These are phyloP conservation scores for Dichotomopilus funicola DNA, from an alignment of 2,329 filamentous ascomycete species.

Conservation along the genomic window DNA sequence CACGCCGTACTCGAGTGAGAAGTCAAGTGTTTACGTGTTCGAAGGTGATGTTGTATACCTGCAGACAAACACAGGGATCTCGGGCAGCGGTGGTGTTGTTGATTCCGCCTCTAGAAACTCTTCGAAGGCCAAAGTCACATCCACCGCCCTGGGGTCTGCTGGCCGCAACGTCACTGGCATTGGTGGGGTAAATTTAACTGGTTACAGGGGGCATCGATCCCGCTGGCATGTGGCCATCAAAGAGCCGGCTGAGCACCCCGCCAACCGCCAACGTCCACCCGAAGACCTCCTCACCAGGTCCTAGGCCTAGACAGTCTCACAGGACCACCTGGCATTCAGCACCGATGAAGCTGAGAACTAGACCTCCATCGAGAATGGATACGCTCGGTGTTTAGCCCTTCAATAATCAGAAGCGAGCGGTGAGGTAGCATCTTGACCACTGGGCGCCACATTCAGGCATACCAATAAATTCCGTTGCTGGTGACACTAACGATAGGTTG, in stretches of 20 bases:
- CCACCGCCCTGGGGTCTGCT: slow-evolving; percentile 1
- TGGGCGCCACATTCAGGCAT: slow-evolving; percentile 9
- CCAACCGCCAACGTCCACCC: too few species aligned
- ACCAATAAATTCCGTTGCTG: not conserved
- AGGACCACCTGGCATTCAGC: too few species aligned
- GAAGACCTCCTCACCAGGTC: too few species aligned
- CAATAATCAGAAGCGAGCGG: slow-evolving; percentile 1
- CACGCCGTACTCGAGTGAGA: too few species aligned
- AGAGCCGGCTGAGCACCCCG: too few species aligned
- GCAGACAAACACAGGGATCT: not conserved
- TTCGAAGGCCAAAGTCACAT: slow-evolving; percentile 23
- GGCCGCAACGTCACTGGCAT: slow-evolving; percentile 20
- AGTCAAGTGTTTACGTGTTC: too few species aligned
- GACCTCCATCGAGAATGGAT: too few species aligned
- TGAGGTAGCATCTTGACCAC: not conserved
- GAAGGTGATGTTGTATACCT: too few species aligned
- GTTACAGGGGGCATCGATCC: not conserved
- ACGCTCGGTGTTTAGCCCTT: too few species aligned
- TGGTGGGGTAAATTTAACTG: slow-evolving; percentile 15
- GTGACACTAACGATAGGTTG: too few species aligned
- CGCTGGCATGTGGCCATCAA: not conserved
- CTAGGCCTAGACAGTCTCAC: too few species aligned
- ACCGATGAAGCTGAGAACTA: too few species aligned
- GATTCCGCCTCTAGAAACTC: slow-evolving; percentile 18
- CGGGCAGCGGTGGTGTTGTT: not conserved